These are phyloP conservation scores for Lentinula novae-zelandiae DNA, from an alignment of 1,284 basidiomycete species.

Conservation along the genomic window DNA sequence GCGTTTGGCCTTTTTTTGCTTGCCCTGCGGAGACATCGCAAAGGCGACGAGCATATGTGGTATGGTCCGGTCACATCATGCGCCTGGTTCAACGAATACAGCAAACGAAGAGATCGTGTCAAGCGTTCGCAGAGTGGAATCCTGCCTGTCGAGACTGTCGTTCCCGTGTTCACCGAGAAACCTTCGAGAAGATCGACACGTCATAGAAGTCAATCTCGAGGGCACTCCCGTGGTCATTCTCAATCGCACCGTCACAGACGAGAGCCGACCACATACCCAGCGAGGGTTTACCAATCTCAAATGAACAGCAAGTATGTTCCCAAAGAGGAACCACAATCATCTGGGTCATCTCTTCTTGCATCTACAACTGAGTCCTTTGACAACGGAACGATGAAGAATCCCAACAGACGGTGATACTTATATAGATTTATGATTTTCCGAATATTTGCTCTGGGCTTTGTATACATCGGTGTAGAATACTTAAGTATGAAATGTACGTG, in stretches of 20 bases:
- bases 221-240: slow-evolving; percentile 19
- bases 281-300: slow-evolving; percentile 11
- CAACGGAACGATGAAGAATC: slow-evolving; percentile 42
- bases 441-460: background rate
- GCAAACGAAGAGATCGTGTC: slow-evolving; percentile 19
- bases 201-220: slow-evolving; percentile 19
- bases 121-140: slow-evolving; percentile 13
- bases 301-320: slow-evolving; percentile 2
- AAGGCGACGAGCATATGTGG: slow-evolving; percentile 72
- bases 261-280: slow-evolving; percentile 9
- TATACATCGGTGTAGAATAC: slow-evolving; percentile 9
- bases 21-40: slow-evolving; percentile 59
- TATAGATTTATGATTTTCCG: slow-evolving; percentile 15
- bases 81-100: slow-evolving; percentile 63
- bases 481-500: slow-evolving; percentile 5
- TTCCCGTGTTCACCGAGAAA: slow-evolving; percentile 7
- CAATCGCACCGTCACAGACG: slow-evolving; percentile 13
- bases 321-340: slow-evolving; percentile 10
- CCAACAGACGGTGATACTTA: slow-evolving; percentile 23
- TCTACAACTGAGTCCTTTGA: slow-evolving; percentile 38
- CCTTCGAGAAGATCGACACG: slow-evolving; percentile 7
- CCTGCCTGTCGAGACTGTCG: slow-evolving; percentile 10
- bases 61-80: slow-evolving; percentile 65
- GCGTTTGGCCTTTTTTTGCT: slow-evolving; percentile 58
- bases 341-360: slow-evolving; percentile 29